These are phyloP conservation scores for Neonectria magnoliae DNA, from an alignment of 2,329 filamentous ascomycete species.

Conservation along the genomic window DNA sequence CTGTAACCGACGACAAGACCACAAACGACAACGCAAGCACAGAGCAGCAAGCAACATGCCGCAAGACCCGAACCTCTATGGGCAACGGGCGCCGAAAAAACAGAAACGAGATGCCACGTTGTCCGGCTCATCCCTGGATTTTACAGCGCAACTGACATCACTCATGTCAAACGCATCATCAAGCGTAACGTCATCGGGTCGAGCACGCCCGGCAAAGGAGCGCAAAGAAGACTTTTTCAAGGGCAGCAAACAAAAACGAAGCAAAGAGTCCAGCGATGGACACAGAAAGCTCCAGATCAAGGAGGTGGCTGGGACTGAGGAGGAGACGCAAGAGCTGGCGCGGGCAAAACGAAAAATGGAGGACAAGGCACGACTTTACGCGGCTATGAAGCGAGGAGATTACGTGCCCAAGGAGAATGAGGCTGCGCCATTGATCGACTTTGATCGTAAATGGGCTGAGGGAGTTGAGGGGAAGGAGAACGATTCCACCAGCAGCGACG, in stretches of 20 bases:
- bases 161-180: slow-evolving; percentile 71
- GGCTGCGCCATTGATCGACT: slow-evolving; percentile 82
- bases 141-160: slow-evolving; percentile 86
- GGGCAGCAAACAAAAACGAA: slow-evolving; percentile 40
- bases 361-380: slow-evolving; percentile 88
- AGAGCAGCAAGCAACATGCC: slow-evolving; percentile 55
- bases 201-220: slow-evolving; percentile 58
- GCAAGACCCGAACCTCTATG: slow-evolving; percentile 79
- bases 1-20: background rate
- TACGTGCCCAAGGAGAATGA: slow-evolving; percentile 74
- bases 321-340: slow-evolving; percentile 74
- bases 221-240: slow-evolving; percentile 59
- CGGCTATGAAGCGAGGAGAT: slow-evolving; percentile 90
- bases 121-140: slow-evolving; percentile 76
- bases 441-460: slow-evolving; percentile 95
- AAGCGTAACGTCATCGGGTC: slow-evolving; percentile 53
- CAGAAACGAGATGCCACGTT: slow-evolving; percentile 75
- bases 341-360: slow-evolving; percentile 85
- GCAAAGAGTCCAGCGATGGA: slow-evolving; percentile 59
- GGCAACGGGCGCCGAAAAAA: slow-evolving; percentile 75
- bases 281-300: slow-evolving; percentile 59
- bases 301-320: slow-evolving; percentile 64
- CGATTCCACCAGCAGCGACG: slow-evolving; percentile 58
- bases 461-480: slow-evolving; percentile 60
- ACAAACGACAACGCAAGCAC: background rate